These are phyloP conservation scores for Neonectria ditissima DNA, from an alignment of 2,329 filamentous ascomycete species.

Conservation along the genomic window DNA sequence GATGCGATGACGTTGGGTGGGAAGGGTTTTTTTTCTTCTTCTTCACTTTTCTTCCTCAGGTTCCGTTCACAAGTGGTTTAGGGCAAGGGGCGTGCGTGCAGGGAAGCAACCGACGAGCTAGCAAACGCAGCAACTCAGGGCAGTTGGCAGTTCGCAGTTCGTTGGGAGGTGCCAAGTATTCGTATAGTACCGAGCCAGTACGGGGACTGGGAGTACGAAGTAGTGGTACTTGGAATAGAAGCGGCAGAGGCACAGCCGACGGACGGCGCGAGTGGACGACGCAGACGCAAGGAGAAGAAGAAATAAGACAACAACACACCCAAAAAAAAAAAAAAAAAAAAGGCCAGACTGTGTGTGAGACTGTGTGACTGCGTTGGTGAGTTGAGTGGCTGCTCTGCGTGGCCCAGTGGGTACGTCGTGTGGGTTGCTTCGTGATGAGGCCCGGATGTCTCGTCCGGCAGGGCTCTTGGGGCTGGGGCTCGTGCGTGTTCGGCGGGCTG, in stretches of 20 bases:
- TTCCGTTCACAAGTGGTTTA: slow-evolving; percentile 8
- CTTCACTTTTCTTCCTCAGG: slow-evolving; percentile 16
- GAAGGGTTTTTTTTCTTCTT: slow-evolving; percentile 17
- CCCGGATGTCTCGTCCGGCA: slow-evolving; percentile 28
- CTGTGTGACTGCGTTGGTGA: slow-evolving; percentile 11
- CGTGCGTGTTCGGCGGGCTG: slow-evolving; percentile 21
- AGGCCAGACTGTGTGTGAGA: slow-evolving; percentile 24
- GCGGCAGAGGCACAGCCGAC: slow-evolving; percentile 3
- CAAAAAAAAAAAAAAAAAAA: neutral
- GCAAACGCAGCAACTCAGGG: neutral
- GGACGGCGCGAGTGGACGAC: neutral
- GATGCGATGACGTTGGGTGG: slow-evolving; percentile 46
- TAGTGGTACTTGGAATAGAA: slow-evolving; percentile 16
- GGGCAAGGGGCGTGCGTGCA: slow-evolving; percentile 19
- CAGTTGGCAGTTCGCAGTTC: slow-evolving; percentile 10
- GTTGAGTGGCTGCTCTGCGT: slow-evolving; percentile 22
- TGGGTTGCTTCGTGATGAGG: slow-evolving; percentile 27
- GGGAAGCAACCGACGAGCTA: slow-evolving; percentile 15
- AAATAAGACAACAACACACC: too few relatives aligned
- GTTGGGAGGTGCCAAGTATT: neutral
- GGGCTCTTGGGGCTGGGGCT: slow-evolving; percentile 17
- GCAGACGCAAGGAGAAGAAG: slow-evolving; percentile 2
- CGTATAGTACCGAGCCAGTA: neutral
- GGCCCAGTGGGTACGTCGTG: slow-evolving; percentile 12
- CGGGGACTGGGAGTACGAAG: neutral